Percentiles rank a stretch among this genome's conserved stretches.
Conservation (phyloP, 2,329 filamentous ascomycete genomes). For the Cercospora sp. region DNA sequence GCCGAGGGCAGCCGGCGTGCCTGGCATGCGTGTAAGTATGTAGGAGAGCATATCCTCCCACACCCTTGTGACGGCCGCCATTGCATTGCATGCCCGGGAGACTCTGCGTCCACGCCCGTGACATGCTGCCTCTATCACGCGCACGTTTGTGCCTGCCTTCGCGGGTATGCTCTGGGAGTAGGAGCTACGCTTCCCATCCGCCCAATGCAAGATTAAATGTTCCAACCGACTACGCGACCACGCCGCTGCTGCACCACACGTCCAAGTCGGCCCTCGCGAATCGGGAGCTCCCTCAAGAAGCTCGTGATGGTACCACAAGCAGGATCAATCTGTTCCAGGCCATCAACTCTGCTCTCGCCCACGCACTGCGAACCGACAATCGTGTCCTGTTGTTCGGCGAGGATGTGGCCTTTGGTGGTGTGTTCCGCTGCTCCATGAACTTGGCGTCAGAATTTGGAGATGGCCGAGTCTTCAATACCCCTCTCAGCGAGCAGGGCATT, state of each 20-base stretch:
- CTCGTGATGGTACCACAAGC: slow-evolving; percentile 59
- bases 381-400: slow-evolving; percentile 91
- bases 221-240: slow-evolving; percentile 82
- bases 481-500: slow-evolving; percentile 90
- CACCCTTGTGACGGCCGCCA: neutral
- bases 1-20: neutral
- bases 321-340: slow-evolving; percentile 93
- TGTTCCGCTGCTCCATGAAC: slow-evolving; percentile 85
- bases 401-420: slow-evolving; percentile 94
- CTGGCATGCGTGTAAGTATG: neutral
- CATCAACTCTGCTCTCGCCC: slow-evolving; percentile 84
- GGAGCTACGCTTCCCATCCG: slow-evolving; percentile 51
- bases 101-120: neutral
- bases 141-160: neutral
- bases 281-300: slow-evolving; percentile 62
- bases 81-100: neutral
- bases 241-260: slow-evolving; percentile 76
- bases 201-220: slow-evolving; percentile 70
- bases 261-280: slow-evolving; percentile 69
- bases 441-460: slow-evolving; percentile 83
- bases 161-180: neutral
- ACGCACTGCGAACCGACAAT: slow-evolving; percentile 79
- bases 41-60: neutral
- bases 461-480: slow-evolving; percentile 94
- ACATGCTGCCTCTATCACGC: neutral